Base-by-base conservation (phyloP, 805 yeast species). In the Scheffersomyces coipomensis region DNA sequence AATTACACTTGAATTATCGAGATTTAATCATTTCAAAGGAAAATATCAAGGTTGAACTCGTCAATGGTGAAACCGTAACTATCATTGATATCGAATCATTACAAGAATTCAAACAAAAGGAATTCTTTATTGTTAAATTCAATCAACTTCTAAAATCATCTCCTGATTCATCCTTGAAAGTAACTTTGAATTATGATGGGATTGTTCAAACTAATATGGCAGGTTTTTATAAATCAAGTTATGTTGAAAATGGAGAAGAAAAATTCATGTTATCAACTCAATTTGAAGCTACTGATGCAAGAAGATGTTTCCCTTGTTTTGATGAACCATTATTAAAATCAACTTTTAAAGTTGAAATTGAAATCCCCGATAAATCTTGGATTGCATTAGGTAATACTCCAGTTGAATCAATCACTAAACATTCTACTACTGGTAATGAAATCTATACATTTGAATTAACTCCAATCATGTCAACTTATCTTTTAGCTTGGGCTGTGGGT, bases 101-200 rank as follows among this genome's bases (percentile, higher is more conserved):
- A 9, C 62, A 67, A 32, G 64, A 68, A 34, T 24, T 29, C 29
- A 37, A 68, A 32, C 79, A 79, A 18, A 70, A 73, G 44, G 95
- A 91, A 66, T 75, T 79, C 29, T 79, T 81, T 34, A 74, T 76
- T 34, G 72, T 88, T 56, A 66, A 68, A 35, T 78, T 90, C 44
- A 76, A 68, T 35, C 49, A 58, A n/a, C 46, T 50, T 16, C 35
- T 51, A 67, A 16, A 33, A 45, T 13, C 56, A 51, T 38, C 35
- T 2, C 33, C 35, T 3, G 71, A 71, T 15, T 35, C 37, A 1
- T 35, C 47, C 9, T 45, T 64, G 16, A 19, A 38, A 4, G 60
- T 73, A 16, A 47, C 52, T 3, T 51, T 76, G 11, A 43, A 49
- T 2, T 78, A 66, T 50, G 47, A 46, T 16, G 82, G 76, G 24